Base-by-base conservation (phyloP, 352 stramenopile genomes). In the Aphanomyces astaci region DNA sequence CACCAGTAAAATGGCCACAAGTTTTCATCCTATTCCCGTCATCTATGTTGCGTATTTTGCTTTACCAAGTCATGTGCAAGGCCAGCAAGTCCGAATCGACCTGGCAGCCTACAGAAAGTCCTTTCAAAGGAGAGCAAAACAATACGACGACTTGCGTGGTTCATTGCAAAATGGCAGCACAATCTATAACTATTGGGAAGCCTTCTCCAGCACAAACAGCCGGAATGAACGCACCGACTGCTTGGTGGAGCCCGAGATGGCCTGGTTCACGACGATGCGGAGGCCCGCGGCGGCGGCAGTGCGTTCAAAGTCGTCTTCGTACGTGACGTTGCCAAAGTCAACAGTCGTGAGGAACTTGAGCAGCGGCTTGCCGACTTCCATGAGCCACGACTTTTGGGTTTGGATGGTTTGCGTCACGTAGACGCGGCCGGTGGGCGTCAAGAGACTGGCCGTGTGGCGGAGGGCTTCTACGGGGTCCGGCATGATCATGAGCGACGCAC, bases 381-480 rank as follows among this genome's bases (percentile, higher is more conserved):
- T 78, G 54, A 91, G 49, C 70, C 74, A 80, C 46, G 81, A 91
- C 46, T 75, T 76, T 56, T 75, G 67, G 30, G 82, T 91, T 77
- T 97, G 91, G 77, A 96, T 96, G 30, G 91, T 97, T 72, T 97
- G 90, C 39, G 91, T 97, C 48, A 96, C 82, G 78, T 95, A 96
- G 31, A 97, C 76, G 3, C 64, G 70, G 13, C 87, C 87, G 30
- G 72, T 73, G 28, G 77, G 75, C 64, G 81, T 78, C 9, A 96
- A 71, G 72, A 96, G 89, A 36, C 55, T 54, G 9, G 77, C 72
- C 0, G 75, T 82, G 51, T 92, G 81, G 13, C 79, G 71, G 25
- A 97, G 80, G 55, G 91, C 91, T 62, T 82, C 73, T 22, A 92
- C 80, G 0, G 89, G 85, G 74, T 97, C 87, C 1, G 91, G 91